These are phyloP conservation scores for Esteya vermicola DNA, from an alignment of 2,329 filamentous ascomycete genomes.

Conservation along the genomic window DNA sequence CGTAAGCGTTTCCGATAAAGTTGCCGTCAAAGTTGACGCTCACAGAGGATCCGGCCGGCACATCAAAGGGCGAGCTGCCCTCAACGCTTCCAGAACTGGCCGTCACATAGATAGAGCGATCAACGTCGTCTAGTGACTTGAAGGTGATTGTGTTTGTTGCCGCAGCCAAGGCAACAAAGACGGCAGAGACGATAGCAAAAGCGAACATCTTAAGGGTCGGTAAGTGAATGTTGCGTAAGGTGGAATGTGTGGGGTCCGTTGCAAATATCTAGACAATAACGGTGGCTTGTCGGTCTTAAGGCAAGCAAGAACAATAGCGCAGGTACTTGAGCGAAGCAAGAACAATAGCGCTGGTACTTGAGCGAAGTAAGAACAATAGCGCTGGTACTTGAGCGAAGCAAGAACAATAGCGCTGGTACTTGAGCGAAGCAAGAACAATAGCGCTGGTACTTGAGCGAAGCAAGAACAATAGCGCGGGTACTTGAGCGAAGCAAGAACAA, in stretches of 20 bases:
- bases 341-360: too few relatives aligned
- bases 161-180: constrained; percentile 20
- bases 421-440: too few relatives aligned
- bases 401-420: too few relatives aligned
- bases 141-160: constrained; percentile 40
- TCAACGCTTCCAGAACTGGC: constrained; percentile 23
- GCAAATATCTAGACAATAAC: too few relatives aligned
- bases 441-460: too few relatives aligned
- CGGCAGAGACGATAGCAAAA: background rate
- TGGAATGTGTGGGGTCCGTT: background rate
- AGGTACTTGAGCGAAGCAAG: too few relatives aligned
- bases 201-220: constrained; percentile 1
- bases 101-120: constrained; percentile 37
- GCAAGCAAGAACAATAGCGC: too few relatives aligned
- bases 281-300: too few relatives aligned
- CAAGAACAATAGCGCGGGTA: too few relatives aligned
- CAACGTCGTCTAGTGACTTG: constrained; percentile 37
- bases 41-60: constrained; percentile 23
- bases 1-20: constrained; percentile 20
- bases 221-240: background rate
- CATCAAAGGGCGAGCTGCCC: constrained; percentile 23
- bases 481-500: too few relatives aligned
- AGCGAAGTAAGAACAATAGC: too few relatives aligned
- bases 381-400: too few relatives aligned
- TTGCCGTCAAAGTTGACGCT: constrained; percentile 19